Evolutionary conservation across 2,329 filamentous ascomycete species (phyloP).

Genomic region (Pseudocercospora musae): DNA sequence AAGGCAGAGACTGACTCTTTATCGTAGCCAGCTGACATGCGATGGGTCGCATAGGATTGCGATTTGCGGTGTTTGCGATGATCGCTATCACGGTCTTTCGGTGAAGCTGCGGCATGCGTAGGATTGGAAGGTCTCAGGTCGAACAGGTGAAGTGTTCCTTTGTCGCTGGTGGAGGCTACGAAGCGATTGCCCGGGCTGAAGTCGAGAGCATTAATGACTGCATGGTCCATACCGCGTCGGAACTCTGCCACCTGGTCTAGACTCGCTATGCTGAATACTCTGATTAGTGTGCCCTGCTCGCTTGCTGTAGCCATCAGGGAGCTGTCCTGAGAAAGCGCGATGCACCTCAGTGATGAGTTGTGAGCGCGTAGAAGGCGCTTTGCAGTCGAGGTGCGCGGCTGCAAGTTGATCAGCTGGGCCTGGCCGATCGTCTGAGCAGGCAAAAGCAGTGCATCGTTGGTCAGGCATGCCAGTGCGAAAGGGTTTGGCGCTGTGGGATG

Average conservation of each 20-base stretch:
- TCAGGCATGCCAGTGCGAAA: slow-evolving; percentile 74
- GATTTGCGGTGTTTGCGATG: slow-evolving; percentile 23
- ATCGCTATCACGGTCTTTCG: slow-evolving; percentile 6
- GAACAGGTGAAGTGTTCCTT: slow-evolving; percentile 92
- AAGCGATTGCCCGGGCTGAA: slow-evolving; percentile 79
- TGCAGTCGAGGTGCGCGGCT: slow-evolving; percentile 59
- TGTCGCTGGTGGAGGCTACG: slow-evolving; percentile 92
- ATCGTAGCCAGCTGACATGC: slow-evolving; percentile 25
- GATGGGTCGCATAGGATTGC: slow-evolving; percentile 19
- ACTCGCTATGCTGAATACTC: slow-evolving; percentile 76
- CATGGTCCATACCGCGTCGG: slow-evolving; percentile 82
- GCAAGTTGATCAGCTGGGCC: slow-evolving; percentile 77
- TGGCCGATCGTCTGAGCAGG: slow-evolving; percentile 86
- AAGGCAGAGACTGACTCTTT: slow-evolving; percentile 25
- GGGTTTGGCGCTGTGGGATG: slow-evolving; percentile 88
- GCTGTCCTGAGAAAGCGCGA: slow-evolving; percentile 76
- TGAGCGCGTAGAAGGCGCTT: slow-evolving; percentile 95
- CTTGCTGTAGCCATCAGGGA: slow-evolving; percentile 84
- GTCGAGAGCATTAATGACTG: slow-evolving; percentile 79
- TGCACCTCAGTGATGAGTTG: slow-evolving; percentile 70
- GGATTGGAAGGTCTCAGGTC: slow-evolving; percentile 63
- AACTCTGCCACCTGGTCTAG: slow-evolving; percentile 80
- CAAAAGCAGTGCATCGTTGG: slow-evolving; percentile 71
- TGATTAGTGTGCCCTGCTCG: slow-evolving; percentile 85
- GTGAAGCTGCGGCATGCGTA: slow-evolving; percentile 1